Conservation (phyloP, 169 alveolate species). For the Babesia bovis region DNA sequence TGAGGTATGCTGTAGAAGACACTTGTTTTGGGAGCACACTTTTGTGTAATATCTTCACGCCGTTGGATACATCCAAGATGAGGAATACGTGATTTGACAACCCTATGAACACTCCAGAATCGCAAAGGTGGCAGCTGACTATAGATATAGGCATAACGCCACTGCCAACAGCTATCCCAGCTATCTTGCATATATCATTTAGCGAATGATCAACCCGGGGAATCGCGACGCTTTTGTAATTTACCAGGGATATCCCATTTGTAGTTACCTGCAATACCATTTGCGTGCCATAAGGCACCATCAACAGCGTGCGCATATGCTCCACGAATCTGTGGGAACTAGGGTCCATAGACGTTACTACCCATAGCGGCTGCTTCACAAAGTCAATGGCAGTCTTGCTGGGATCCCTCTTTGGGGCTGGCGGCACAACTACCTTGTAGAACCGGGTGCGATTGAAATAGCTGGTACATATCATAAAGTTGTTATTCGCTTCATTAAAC, state of each 20-base stretch:
- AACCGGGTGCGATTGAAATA: conserved; percentile 45
- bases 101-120: conserved; percentile 9
- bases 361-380: neutral
- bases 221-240: neutral
- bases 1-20: conserved; percentile 38
- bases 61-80: conserved; percentile 8
- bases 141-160: neutral
- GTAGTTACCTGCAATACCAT: conserved; percentile 50
- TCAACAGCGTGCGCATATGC: conserved; percentile 19
- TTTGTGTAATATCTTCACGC: neutral
- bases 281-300: neutral
- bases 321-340: neutral
- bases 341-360: neutral
- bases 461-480: conserved; percentile 29
- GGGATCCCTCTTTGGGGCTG: neutral
- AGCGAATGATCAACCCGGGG: neutral
- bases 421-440: conserved; percentile 25
- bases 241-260: neutral
- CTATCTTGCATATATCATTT: neutral
- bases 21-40: conserved; percentile 4
- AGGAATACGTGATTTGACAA: conserved; percentile 32
- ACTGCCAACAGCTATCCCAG: neutral
- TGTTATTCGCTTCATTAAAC: neutral
- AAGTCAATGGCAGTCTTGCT: conserved; percentile 1
- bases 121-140: conserved; percentile 14